Conservation (phyloP, 1,139 yeast species). For the Yamadazyma taylorii region DNA sequence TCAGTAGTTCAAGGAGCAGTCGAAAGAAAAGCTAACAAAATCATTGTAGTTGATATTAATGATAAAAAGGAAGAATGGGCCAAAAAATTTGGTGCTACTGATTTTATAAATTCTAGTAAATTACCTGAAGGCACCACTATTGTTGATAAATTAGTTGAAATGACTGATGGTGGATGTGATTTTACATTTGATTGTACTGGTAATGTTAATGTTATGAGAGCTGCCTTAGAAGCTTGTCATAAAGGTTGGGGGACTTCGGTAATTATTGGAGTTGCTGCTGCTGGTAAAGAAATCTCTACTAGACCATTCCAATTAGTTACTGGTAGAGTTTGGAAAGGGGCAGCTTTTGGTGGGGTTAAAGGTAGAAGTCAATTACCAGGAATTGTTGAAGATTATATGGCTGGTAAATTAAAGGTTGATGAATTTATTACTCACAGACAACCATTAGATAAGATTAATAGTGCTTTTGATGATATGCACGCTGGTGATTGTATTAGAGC, state of each 20-base stretch:
- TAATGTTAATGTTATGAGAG: slow-evolving; percentile 90
- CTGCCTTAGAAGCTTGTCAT: slow-evolving; percentile 95
- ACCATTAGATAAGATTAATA: slow-evolving; percentile 72
- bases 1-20: slow-evolving; percentile 95
- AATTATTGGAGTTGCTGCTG: slow-evolving; percentile 97
- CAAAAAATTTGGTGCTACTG: slow-evolving; percentile 88
- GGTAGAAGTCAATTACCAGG: slow-evolving; percentile 96
- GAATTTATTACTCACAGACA: slow-evolving; percentile 94
- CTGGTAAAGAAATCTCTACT: slow-evolving; percentile 93
- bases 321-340: slow-evolving; percentile 98
- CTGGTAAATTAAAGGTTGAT: slow-evolving; percentile 85
- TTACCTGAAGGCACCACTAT: slow-evolving; percentile 72
- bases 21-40: slow-evolving; percentile 74
- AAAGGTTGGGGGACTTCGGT: slow-evolving; percentile 98
- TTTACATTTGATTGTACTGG: slow-evolving; percentile 98
- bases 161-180: slow-evolving; percentile 97
- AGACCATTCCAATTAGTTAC: slow-evolving; percentile 99
- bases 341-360: slow-evolving; percentile 98
- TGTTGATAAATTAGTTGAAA: slow-evolving; percentile 80
- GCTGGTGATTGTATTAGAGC: slow-evolving; percentile 93
- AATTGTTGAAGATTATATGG: slow-evolving; percentile 80
- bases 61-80: slow-evolving; percentile 86
- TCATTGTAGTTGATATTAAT: slow-evolving; percentile 87
- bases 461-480: slow-evolving; percentile 94
- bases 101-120: slow-evolving; percentile 80